phyloP scores from a whole-genome alignment of 805 yeast species.

The Ogataea naganishii region DNA sequence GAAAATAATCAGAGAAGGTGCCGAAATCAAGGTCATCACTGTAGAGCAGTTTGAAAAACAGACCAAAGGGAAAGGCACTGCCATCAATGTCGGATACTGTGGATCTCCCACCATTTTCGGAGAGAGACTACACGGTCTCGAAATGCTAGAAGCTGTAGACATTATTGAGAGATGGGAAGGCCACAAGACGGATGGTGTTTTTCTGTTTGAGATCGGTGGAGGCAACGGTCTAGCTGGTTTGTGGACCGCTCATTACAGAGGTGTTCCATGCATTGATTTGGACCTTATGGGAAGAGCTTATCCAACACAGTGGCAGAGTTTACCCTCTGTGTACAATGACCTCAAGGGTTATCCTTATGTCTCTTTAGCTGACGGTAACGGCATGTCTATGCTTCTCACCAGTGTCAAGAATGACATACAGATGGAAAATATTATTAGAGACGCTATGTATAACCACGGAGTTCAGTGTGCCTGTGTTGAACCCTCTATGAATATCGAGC shows the following conservation, averaged over 20 bases:
- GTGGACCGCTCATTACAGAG: conserved; percentile 5
- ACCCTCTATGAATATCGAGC: conserved; percentile 24
- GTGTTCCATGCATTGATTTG: conserved; percentile 20
- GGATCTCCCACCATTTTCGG: conserved; percentile 37
- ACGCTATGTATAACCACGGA: conserved; percentile 32
- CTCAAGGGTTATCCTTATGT: conserved; percentile 36
- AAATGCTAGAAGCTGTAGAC: conserved; percentile 23
- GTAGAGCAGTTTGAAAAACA: conserved; percentile 17
- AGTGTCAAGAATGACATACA: conserved; percentile 22
- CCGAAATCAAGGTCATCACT: conserved; percentile 23
- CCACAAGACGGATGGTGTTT: conserved; percentile 20
- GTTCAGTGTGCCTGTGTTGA: conserved; percentile 28
- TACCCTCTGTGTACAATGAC: conserved; percentile 28
- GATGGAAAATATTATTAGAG: conserved; percentile 30
- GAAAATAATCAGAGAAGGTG: conserved; percentile 26
- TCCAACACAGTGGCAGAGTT: conserved; percentile 29
- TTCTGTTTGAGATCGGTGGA: conserved; percentile 30
- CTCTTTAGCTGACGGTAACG: conserved; percentile 33
- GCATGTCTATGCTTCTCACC: conserved; percentile 25
- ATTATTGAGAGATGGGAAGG: conserved; percentile 20
- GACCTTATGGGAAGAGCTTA: conserved; percentile 37
- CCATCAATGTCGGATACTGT: conserved; percentile 28
- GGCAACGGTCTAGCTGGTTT: conserved; percentile 25
- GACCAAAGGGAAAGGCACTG: conserved; percentile 19
- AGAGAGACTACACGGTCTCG: conserved; percentile 32